Percentiles rank a stretch among this genome's conserved stretches.
These are phyloP conservation scores for Trametes gibbosa DNA, from an alignment of 768 basidiomycete species.

Conservation along the genomic window DNA sequence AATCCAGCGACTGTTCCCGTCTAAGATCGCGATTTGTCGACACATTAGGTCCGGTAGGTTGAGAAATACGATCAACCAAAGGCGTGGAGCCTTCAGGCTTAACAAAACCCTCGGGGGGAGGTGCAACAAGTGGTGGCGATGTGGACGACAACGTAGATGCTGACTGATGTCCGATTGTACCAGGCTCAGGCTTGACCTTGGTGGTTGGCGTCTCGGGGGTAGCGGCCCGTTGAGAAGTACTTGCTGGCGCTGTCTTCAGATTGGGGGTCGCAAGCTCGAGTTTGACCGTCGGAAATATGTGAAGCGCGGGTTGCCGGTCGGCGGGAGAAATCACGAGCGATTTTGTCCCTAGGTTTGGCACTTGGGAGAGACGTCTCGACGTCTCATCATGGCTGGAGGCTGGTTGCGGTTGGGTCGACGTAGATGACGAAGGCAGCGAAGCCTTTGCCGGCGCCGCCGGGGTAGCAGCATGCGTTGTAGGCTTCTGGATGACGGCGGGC, in stretches of 20 bases:
- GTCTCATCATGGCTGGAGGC: neutral
- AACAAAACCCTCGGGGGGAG: neutral
- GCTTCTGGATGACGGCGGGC: neutral
- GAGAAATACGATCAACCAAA: neutral
- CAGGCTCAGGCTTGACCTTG: neutral
- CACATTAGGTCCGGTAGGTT: neutral
- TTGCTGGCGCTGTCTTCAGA: neutral
- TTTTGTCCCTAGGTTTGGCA: neutral
- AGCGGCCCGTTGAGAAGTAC: neutral
- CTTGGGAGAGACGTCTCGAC: neutral
- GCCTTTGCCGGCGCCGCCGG: neutral
- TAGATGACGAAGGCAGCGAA: neutral
- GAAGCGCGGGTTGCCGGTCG: neutral
- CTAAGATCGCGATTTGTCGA: neutral
- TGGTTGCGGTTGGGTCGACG: too few species aligned
- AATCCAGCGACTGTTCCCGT: conserved; percentile 6
- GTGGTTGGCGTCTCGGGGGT: neutral
- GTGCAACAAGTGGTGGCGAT: neutral
- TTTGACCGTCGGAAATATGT: neutral
- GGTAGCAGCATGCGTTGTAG: neutral
- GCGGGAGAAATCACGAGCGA: neutral
- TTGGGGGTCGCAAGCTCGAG: neutral
- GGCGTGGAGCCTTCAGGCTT: neutral
- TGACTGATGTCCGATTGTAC: neutral
- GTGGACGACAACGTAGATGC: neutral